Conservation (phyloP, 2,329 filamentous ascomycete species). For the Torrubiella hemipterigena region DNA sequence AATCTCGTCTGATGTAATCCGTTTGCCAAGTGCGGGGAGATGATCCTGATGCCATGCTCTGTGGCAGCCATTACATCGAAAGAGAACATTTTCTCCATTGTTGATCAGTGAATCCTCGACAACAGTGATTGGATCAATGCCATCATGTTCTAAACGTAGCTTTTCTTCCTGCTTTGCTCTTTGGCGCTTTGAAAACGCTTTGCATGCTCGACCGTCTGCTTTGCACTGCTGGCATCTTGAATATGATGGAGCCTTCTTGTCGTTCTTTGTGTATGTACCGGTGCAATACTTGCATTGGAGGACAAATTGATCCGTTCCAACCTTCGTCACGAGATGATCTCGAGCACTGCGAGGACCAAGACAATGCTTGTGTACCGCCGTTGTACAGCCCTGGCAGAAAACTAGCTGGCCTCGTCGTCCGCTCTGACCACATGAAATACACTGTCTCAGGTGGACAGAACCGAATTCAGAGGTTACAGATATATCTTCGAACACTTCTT, state of each 20-base stretch:
- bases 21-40: conserved; percentile 40
- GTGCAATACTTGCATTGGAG: conserved; percentile 85
- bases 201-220: conserved; percentile 53
- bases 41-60: conserved; percentile 79
- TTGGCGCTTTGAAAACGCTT: conserved; percentile 60
- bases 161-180: conserved; percentile 74
- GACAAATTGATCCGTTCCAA: conserved; percentile 65
- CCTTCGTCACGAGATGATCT: conserved; percentile 85
- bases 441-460: conserved; percentile 55
- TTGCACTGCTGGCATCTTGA: conserved; percentile 62
- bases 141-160: conserved; percentile 64
- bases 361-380: conserved; percentile 73
- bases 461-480: conserved; percentile 54
- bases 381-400: conserved; percentile 82
- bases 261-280: conserved; percentile 54
- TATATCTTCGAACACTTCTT: conserved; percentile 60
- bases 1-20: conserved; percentile 16
- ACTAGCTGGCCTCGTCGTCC: conserved; percentile 54
- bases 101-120: conserved; percentile 58
- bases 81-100: conserved; percentile 64
- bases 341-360: conserved; percentile 60
- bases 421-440: conserved; percentile 52
- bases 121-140: conserved; percentile 60
- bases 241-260: conserved; percentile 55
- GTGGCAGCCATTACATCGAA: conserved; percentile 68